phyloP scores from a whole-genome alignment of 495 filamentous ascomycete species.

The Hypomontagnella monticulosa region DNA sequence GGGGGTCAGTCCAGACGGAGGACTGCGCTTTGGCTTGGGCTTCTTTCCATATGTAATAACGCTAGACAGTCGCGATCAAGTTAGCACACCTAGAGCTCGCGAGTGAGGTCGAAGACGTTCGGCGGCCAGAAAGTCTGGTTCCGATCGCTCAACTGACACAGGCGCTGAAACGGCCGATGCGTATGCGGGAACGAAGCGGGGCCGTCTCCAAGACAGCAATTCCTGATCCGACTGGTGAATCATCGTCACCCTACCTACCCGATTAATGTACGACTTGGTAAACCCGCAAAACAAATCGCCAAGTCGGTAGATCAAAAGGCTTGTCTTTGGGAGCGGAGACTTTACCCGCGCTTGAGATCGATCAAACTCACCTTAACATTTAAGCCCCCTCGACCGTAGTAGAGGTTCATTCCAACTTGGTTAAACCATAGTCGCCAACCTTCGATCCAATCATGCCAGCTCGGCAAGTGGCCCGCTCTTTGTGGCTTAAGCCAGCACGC shows the following conservation, averaged over 20 bases:
- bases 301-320: conserved; percentile 35
- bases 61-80: conserved; percentile 39
- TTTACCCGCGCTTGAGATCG: conserved; percentile 8
- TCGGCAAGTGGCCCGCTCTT: conserved; percentile 50
- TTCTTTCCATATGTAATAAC: conserved; percentile 73
- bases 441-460: conserved; percentile 66
- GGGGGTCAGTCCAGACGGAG: conserved; percentile 65
- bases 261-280: conserved; percentile 4
- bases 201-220: conserved; percentile 10
- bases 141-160: conserved; percentile 32
- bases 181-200: conserved; percentile 16
- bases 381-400: conserved; percentile 70
- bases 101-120: conserved; percentile 4
- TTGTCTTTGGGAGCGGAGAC: conserved; percentile 27
- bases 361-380: conserved; percentile 57
- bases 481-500: conserved; percentile 71
- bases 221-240: conserved; percentile 25
- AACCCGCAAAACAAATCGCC: conserved; percentile 14
- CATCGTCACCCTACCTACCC: conserved; percentile 11
- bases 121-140: conserved; percentile 3
- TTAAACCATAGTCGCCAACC: conserved; percentile 67
- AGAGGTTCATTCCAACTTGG: conserved; percentile 69
- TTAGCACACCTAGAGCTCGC: conserved; percentile 22
- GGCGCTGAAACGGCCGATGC: conserved; percentile 32
- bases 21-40: conserved; percentile 65